Conservation (phyloP, 805 yeast genomes). For the Candida pseudofarinosa region DNA sequence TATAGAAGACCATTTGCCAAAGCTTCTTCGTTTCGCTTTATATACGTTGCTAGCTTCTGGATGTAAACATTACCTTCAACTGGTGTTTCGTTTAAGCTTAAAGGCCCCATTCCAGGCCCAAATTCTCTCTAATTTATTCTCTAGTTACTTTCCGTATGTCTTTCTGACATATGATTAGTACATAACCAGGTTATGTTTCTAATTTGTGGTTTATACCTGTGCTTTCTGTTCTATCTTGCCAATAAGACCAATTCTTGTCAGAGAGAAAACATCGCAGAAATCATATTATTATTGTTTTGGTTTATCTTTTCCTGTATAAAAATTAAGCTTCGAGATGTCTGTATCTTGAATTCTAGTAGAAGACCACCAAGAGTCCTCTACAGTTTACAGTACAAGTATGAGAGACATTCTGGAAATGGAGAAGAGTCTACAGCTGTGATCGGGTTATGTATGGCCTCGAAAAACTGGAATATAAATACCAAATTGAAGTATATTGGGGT, state of each 20-base stretch:
- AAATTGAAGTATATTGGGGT: no score
- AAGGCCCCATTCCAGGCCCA: conserved; percentile 20
- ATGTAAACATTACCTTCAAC: conserved; percentile 57
- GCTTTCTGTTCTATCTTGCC: background rate
- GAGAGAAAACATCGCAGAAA: background rate
- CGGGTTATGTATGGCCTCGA: no score
- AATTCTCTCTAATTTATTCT: background rate
- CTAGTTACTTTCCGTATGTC: background rate
- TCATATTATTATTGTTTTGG: background rate
- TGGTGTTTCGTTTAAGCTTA: conserved; percentile 27
- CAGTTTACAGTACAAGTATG: no score
- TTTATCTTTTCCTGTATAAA: background rate
- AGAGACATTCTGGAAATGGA: no score
- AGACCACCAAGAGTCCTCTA: no score
- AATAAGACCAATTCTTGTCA: background rate
- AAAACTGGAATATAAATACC: no score
- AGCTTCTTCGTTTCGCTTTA: conserved; percentile 53
- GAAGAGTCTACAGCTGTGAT: no score
- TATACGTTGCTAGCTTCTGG: conserved; percentile 50
- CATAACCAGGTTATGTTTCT: background rate
- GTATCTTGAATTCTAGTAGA: no score
- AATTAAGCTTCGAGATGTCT: background rate
- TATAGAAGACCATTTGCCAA: conserved; percentile 56
- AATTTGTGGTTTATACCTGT: background rate
- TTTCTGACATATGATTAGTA: background rate